Percentiles rank a stretch among this genome's conserved stretches.
These are phyloP conservation scores for Fusarium liriodendri DNA, from an alignment of 2,329 filamentous ascomycete species.

Conservation along the genomic window DNA sequence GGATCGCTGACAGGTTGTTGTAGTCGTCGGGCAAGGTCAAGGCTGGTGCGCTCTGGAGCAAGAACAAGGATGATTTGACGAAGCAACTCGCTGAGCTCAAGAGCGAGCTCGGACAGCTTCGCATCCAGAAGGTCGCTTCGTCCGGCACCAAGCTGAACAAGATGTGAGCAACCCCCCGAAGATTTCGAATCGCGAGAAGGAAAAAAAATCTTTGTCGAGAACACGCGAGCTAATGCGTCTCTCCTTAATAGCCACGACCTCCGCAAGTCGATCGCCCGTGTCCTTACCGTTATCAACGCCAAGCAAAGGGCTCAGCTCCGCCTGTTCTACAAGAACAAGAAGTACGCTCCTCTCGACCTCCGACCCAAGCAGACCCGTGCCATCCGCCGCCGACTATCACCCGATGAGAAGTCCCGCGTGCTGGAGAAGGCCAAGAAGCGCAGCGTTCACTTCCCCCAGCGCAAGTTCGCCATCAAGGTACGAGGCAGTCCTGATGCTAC, in stretches of 20 bases:
- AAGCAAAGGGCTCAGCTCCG: slow-evolving; percentile 98
- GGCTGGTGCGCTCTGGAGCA: slow-evolving; percentile 96
- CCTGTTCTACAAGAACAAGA: slow-evolving; percentile 99
- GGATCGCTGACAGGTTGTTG: slow-evolving; percentile 45
- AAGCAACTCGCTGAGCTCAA: slow-evolving; percentile 97
- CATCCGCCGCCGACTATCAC: slow-evolving; percentile 93
- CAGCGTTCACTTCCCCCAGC: slow-evolving; percentile 94
- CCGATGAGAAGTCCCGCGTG: slow-evolving; percentile 85
- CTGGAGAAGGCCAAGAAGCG: slow-evolving; percentile 98
- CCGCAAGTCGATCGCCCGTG: slow-evolving; percentile 98
- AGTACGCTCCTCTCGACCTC: slow-evolving; percentile 98
- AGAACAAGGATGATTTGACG: slow-evolving; percentile 98
- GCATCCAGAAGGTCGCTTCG: slow-evolving; percentile 98
- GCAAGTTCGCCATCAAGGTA: slow-evolving; percentile 99
- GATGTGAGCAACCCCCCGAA: slow-evolving; percentile 74
- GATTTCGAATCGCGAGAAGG: slow-evolving; percentile 1
- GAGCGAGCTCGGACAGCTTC: slow-evolving; percentile 94
- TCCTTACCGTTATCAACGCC: slow-evolving; percentile 99
- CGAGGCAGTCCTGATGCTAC: slow-evolving; percentile 15
- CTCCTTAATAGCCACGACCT: slow-evolving; percentile 83
- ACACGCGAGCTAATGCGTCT: slow-evolving; percentile 35
- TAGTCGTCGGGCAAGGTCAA: slow-evolving; percentile 79
- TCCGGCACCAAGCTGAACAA: slow-evolving; percentile 96
- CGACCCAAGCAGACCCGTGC: slow-evolving; percentile 98
- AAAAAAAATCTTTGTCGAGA: not conserved